A percentile compares a stretch with the other conserved stretches of the same genome.
phyloP scores from a whole-genome alignment of 306 rosid species.

The Cicer judaicum region DNA sequence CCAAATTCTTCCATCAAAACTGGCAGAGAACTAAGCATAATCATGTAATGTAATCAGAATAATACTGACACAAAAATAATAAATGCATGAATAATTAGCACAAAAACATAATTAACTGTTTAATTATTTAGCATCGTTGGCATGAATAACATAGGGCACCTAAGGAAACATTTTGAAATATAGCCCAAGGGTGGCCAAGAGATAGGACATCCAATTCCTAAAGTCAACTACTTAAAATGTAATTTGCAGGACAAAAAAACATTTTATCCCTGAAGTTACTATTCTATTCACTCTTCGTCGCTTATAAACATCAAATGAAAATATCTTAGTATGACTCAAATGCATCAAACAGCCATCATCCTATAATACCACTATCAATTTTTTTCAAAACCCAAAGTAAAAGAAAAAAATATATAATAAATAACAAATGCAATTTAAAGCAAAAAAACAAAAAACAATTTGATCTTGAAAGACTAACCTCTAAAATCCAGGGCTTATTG shows the following conservation, averaged over 20 bases:
- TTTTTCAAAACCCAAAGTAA: neutral
- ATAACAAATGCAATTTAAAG: constrained; percentile 29
- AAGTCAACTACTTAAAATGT: constrained; percentile 8
- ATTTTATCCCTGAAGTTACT: neutral
- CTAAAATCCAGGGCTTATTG: constrained; percentile 28
- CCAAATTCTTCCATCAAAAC: constrained; percentile 1
- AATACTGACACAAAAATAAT: neutral
- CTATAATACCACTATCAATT: constrained; percentile 24
- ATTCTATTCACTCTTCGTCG: constrained; percentile 1
- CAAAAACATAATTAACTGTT: constrained; percentile 5
- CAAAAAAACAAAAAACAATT: neutral
- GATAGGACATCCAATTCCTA: neutral
- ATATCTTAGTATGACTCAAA: constrained; percentile 9
- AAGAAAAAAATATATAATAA: neutral
- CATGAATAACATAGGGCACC: neutral
- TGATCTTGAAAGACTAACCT: constrained; percentile 49
- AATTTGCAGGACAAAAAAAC: constrained; percentile 4
- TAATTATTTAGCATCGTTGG: neutral
- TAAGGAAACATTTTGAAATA: constrained; percentile 23
- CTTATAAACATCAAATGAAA: neutral
- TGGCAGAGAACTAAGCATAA: constrained; percentile 8
- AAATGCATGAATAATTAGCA: neutral
- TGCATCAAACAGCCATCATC: constrained; percentile 9
- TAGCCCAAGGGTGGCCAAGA: neutral
- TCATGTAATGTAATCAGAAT: constrained; percentile 15